phyloP scores from a whole-genome alignment of 306 rosid genomes.

The Vigna trinervia region DNA sequence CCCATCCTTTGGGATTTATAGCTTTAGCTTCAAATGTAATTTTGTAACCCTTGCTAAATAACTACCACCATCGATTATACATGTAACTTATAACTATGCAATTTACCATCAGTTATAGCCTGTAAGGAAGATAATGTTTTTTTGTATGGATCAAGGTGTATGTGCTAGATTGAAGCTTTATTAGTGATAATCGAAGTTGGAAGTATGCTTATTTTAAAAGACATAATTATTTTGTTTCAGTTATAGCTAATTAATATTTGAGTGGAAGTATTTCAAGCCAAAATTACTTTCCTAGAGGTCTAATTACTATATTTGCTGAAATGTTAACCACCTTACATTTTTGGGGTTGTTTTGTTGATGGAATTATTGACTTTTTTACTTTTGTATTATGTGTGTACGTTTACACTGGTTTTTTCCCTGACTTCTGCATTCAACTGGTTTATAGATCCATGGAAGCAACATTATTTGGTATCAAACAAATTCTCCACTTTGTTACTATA shows the following conservation, averaged over 20 bases:
- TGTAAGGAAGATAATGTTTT: no score
- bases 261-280: neutral
- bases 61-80: no score
- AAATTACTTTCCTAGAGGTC: neutral
- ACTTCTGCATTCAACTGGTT: constrained; percentile 4
- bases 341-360: neutral
- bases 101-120: no score
- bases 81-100: no score
- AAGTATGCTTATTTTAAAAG: neutral
- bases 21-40: no score
- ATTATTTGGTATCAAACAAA: neutral
- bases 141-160: neutral
- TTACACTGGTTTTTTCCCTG: neutral
- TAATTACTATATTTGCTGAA: constrained; percentile 1
- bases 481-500: neutral
- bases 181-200: neutral
- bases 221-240: neutral
- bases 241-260: neutral
- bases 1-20: no score
- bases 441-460: neutral
- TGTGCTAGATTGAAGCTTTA: neutral
- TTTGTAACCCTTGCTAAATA: no score
- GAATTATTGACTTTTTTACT: constrained; percentile 5
- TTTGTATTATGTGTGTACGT: neutral
- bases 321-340: neutral